Conservation (phyloP, 352 stramenopile species). For the Pythium aquatile region DNA sequence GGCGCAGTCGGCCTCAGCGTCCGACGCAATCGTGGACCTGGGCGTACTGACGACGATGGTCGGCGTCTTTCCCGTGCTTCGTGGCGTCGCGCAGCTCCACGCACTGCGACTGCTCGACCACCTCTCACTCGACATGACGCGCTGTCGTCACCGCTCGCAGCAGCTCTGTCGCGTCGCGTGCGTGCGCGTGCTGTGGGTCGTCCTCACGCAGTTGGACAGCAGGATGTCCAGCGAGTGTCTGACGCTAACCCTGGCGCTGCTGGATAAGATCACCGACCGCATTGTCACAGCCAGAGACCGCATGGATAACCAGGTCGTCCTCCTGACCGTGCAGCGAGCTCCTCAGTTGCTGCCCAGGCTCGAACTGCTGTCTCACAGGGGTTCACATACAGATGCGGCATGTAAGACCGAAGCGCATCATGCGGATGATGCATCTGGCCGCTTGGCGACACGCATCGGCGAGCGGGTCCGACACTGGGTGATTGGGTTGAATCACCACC, state of each 20-base stretch:
- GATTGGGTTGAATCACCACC: neutral
- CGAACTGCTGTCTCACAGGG: neutral
- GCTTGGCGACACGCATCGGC: constrained; percentile 7
- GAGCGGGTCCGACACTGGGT: constrained; percentile 20
- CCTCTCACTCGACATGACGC: constrained; percentile 12
- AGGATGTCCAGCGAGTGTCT: constrained; percentile 8
- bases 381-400: too few species aligned
- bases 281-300: constrained; percentile 10
- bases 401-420: neutral
- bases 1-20: constrained; percentile 9
- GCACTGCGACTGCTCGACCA: constrained; percentile 26
- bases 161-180: constrained; percentile 26
- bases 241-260: constrained; percentile 11
- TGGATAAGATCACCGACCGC: constrained; percentile 20
- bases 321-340: neutral
- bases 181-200: constrained; percentile 16
- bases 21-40: neutral
- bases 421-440: neutral
- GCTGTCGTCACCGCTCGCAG: constrained; percentile 8
- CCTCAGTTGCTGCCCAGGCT: neutral
- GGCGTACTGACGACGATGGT: constrained; percentile 25
- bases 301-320: constrained; percentile 5
- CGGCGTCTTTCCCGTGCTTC: constrained; percentile 19
- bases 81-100: neutral
- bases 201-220: constrained; percentile 10